Conservation (phyloP, 768 basidiomycete species). For the Kwoniella dendrophila region DNA sequence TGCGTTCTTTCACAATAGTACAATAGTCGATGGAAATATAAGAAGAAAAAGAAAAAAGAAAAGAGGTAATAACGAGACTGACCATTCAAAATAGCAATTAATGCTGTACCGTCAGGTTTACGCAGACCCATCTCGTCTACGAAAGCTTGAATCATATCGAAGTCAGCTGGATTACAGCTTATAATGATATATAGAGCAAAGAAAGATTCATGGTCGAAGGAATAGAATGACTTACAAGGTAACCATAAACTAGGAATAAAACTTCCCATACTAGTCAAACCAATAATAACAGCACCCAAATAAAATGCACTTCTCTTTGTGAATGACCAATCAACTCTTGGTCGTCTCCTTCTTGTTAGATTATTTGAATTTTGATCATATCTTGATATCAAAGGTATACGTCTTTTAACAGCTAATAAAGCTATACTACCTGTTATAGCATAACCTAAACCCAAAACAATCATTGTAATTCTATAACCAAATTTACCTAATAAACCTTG, state of each 20-base stretch:
- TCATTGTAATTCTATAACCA: slow-evolving; percentile 51
- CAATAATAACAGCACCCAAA: slow-evolving; percentile 31
- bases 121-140: slow-evolving; percentile 39
- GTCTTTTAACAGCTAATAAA: slow-evolving; percentile 42
- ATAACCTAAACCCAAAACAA: slow-evolving; percentile 41
- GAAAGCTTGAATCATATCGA: slow-evolving; percentile 32
- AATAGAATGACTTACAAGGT: slow-evolving; percentile 28
- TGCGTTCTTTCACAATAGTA: too few relatives aligned
- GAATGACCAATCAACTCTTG: slow-evolving; percentile 27
- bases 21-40: too few relatives aligned
- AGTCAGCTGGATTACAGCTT: not conserved
- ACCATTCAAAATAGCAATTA: slow-evolving; percentile 52
- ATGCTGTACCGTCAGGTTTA: slow-evolving; percentile 37
- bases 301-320: slow-evolving; percentile 28
- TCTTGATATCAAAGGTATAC: slow-evolving; percentile 43
- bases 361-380: slow-evolving; percentile 4
- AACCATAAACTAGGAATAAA: slow-evolving; percentile 49
- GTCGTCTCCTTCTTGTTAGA: slow-evolving; percentile 2
- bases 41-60: too few relatives aligned
- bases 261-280: slow-evolving; percentile 45
- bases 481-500: slow-evolving; percentile 38
- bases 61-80: too few relatives aligned
- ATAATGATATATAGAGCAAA: too few relatives aligned
- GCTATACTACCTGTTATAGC: slow-evolving; percentile 26
- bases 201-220: too few relatives aligned